Conservation (phyloP, 2,329 filamentous ascomycete species). For the Pleochaeta shiraiana region DNA sequence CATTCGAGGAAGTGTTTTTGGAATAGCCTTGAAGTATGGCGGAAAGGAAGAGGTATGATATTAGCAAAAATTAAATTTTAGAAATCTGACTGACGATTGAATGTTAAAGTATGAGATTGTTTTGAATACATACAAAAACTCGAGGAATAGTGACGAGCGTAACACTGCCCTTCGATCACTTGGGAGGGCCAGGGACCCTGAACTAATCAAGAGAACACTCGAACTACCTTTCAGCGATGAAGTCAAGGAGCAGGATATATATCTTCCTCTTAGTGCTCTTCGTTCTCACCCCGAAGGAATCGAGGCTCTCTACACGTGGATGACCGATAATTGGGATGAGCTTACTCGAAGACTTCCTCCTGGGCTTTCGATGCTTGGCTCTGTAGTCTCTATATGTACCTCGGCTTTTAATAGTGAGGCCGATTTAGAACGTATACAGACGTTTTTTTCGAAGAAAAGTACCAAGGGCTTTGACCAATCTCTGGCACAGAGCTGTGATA, state of each 20-base stretch:
- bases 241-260: constrained; percentile 88
- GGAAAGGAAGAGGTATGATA: constrained; percentile 54
- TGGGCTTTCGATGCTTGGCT: constrained; percentile 67
- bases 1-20: constrained; percentile 68
- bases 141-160: constrained; percentile 65
- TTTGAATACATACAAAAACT: constrained; percentile 51
- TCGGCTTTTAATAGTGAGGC: constrained; percentile 57
- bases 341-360: constrained; percentile 65
- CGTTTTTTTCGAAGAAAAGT: constrained; percentile 64
- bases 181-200: constrained; percentile 54
- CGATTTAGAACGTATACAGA: constrained; percentile 53
- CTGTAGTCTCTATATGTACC: constrained; percentile 63
- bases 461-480: constrained; percentile 77
- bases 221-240: constrained; percentile 53
- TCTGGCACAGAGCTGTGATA: constrained; percentile 73
- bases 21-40: constrained; percentile 64
- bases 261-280: constrained; percentile 64
- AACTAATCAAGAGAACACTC: constrained; percentile 64
- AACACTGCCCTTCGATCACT: constrained; percentile 75
- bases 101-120: constrained; percentile 58
- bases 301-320: constrained; percentile 59
- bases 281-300: constrained; percentile 60
- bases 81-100: constrained; percentile 8
- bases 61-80: background rate
- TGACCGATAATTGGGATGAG: constrained; percentile 74